Conservation (phyloP, 176 grass and related monocot species). For the Chrysopogon serrulatus region DNA sequence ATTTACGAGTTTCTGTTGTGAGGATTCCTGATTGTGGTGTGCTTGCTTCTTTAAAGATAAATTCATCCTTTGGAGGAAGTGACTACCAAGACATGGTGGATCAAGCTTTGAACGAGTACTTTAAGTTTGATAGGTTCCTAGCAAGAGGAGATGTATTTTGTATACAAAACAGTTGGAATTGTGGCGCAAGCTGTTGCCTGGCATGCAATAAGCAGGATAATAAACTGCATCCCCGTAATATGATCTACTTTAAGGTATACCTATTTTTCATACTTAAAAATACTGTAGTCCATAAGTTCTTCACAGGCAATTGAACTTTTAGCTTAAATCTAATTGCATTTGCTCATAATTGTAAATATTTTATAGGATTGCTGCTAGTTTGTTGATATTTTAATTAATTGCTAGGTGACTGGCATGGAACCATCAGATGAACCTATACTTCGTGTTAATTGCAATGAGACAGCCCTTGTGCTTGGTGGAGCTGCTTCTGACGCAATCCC, state of each 20-base stretch:
- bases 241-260: constrained; percentile 70
- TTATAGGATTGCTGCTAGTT: not conserved
- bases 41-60: constrained; percentile 75
- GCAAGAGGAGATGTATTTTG: constrained; percentile 87
- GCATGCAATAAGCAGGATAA: constrained; percentile 50
- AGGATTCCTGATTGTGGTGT: constrained; percentile 88
- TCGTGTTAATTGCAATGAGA: constrained; percentile 67
- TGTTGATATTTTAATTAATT: constrained; percentile 25
- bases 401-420: constrained; percentile 82
- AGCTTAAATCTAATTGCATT: not conserved
- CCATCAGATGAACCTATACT: constrained; percentile 70
- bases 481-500: constrained; percentile 61
- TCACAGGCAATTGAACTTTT: not conserved
- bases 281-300: not conserved
- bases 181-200: constrained; percentile 50
- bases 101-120: constrained; percentile 69
- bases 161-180: constrained; percentile 68
- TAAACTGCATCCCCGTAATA: constrained; percentile 33
- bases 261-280: constrained; percentile 4
- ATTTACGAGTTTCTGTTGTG: constrained; percentile 81
- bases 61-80: constrained; percentile 47
- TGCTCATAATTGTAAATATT: not conserved
- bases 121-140: constrained; percentile 77
- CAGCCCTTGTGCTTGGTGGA: constrained; percentile 88
- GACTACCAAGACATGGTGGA: constrained; percentile 87